Percentiles rank a stretch among this genome's conserved stretches.
phyloP scores from a whole-genome alignment of 1,284 basidiomycete genomes.

The Thecaphora thlaspeos region DNA sequence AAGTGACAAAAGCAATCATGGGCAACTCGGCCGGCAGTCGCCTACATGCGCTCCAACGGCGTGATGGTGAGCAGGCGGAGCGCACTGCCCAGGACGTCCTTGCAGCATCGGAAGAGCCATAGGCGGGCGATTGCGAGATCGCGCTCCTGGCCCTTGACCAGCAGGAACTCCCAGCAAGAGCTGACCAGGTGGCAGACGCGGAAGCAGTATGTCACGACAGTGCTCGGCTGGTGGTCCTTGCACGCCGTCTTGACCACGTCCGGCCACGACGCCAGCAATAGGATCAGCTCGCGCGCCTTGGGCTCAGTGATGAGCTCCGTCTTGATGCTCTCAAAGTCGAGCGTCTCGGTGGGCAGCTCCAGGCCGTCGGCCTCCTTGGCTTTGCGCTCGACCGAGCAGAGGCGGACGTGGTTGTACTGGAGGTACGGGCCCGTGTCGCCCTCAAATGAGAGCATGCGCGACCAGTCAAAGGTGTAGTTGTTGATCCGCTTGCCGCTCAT shows the following conservation, averaged over 20 bases:
- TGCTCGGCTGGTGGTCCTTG: slow-evolving; percentile 83
- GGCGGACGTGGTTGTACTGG: slow-evolving; percentile 85
- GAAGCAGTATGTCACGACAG: slow-evolving; percentile 77
- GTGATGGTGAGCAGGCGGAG: slow-evolving; percentile 84
- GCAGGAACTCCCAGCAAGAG: slow-evolving; percentile 81
- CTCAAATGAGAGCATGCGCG: slow-evolving; percentile 92
- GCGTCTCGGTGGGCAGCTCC: slow-evolving; percentile 66
- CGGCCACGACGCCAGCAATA: slow-evolving; percentile 84
- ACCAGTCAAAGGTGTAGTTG: slow-evolving; percentile 94
- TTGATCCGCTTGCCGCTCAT: slow-evolving; percentile 96
- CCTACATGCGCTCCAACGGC: slow-evolving; percentile 79
- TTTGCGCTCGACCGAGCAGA: slow-evolving; percentile 89
- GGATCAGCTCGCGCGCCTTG: slow-evolving; percentile 82
- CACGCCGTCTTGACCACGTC: slow-evolving; percentile 82
- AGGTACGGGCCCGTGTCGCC: slow-evolving; percentile 78
- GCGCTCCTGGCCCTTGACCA: slow-evolving; percentile 73
- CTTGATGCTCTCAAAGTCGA: slow-evolving; percentile 67
- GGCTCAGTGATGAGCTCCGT: slow-evolving; percentile 68
- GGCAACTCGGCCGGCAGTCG: no score
- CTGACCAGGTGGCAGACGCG: slow-evolving; percentile 76
- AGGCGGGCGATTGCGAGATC: slow-evolving; percentile 80
- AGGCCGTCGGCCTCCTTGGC: slow-evolving; percentile 72
- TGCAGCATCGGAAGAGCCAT: slow-evolving; percentile 83
- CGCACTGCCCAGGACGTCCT: slow-evolving; percentile 81
- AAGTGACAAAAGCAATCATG: no score